These are phyloP conservation scores for Coprinopsis strossmayeri DNA, from an alignment of 768 basidiomycete genomes.

Conservation along the genomic window DNA sequence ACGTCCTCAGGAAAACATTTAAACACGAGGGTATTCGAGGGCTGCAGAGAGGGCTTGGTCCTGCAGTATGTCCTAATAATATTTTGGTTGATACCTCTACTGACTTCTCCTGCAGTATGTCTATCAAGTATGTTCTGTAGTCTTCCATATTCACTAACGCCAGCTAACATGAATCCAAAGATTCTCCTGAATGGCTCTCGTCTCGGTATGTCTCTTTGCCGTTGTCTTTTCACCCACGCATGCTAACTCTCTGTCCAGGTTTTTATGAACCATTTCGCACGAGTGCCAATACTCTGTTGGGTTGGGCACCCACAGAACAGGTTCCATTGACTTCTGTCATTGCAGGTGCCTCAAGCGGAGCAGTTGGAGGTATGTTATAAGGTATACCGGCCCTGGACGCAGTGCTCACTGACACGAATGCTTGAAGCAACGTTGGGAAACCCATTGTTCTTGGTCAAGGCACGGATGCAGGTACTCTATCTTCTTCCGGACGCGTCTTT, in stretches of 20 bases:
- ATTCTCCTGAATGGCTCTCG: constrained; percentile 90
- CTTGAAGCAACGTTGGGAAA: constrained; percentile 68
- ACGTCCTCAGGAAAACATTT: constrained; percentile 85
- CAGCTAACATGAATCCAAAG: constrained; percentile 30
- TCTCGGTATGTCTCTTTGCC: constrained; percentile 44
- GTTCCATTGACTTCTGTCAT: constrained; percentile 70
- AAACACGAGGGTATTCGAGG: constrained; percentile 84
- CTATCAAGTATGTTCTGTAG: constrained; percentile 64
- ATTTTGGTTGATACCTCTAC: background rate
- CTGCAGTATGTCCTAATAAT: constrained; percentile 55
- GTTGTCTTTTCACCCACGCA: no score
- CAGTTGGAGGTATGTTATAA: constrained; percentile 66
- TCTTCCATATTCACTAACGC: background rate
- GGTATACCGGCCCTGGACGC: background rate
- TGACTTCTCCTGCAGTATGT: constrained; percentile 52
- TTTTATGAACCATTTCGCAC: constrained; percentile 93
- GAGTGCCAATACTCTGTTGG: constrained; percentile 60
- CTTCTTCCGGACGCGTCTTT: background rate
- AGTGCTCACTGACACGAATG: constrained; percentile 5
- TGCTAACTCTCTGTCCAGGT: constrained; percentile 36
- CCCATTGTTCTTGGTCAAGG: constrained; percentile 93
- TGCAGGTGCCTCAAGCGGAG: constrained; percentile 87
- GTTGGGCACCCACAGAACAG: constrained; percentile 56
- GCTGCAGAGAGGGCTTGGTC: constrained; percentile 85
- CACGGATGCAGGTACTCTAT: constrained; percentile 82